A percentile compares a stretch with the other conserved stretches of the same genome.
phyloP scores from a whole-genome alignment of 2,329 filamentous ascomycete genomes.

The Colletotrichum sp. region DNA sequence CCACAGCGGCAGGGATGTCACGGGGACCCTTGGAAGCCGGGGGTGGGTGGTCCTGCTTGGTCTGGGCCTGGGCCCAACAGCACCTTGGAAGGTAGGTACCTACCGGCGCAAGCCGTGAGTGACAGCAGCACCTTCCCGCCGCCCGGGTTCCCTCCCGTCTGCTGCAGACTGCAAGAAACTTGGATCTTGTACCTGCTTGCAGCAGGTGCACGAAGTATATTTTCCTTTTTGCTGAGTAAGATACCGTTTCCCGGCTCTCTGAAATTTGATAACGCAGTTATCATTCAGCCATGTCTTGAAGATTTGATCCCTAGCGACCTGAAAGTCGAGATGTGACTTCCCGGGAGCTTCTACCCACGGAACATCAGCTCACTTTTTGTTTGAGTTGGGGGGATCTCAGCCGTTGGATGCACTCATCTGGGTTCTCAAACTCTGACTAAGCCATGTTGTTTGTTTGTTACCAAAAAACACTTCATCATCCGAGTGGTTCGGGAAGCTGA shows the following conservation, averaged over 20 bases:
- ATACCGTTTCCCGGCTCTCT: neutral
- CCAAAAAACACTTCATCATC: neutral
- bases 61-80: neutral
- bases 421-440: neutral
- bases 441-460: neutral
- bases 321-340: neutral
- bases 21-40: neutral
- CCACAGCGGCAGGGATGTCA: constrained; percentile 3
- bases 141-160: neutral
- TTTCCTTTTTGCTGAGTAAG: neutral
- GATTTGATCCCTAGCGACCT: neutral
- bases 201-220: neutral
- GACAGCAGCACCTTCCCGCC: neutral
- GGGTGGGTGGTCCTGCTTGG: neutral
- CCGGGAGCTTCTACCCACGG: neutral
- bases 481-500: neutral
- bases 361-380: neutral
- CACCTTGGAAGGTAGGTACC: neutral
- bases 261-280: neutral
- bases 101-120: neutral
- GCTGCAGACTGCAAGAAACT: neutral
- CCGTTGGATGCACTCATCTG: neutral
- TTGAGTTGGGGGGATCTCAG: neutral
- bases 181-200: neutral
- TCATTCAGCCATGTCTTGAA: neutral